phyloP scores from a whole-genome alignment of 1,284 basidiomycete species.

The Golubevia pallescens region DNA sequence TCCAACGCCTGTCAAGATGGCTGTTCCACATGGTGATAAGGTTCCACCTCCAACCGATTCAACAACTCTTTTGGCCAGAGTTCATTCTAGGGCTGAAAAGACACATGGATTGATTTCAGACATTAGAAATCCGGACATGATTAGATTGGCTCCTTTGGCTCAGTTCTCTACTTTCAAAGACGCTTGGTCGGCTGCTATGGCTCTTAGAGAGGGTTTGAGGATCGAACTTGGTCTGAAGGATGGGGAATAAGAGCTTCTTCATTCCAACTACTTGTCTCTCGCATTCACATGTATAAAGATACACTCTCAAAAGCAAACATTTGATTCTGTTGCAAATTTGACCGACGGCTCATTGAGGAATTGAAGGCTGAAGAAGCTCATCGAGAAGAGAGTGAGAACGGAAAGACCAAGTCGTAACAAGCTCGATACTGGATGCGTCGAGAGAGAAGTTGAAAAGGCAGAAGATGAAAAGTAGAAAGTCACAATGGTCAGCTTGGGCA shows the following conservation, averaged over 20 bases:
- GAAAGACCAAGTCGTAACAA: too few relatives aligned
- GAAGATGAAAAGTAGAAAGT: too few relatives aligned
- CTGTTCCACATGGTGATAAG: conserved; percentile 13
- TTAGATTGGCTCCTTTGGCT: conserved; percentile 53
- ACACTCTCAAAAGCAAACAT: too few relatives aligned
- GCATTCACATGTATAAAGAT: too few relatives aligned
- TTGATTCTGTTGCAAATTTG: too few relatives aligned
- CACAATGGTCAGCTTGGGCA: too few relatives aligned
- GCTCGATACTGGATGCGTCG: too few relatives aligned
- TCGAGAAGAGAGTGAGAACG: too few relatives aligned
- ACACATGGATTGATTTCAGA: conserved; percentile 43
- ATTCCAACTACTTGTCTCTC: too few relatives aligned
- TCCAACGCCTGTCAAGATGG: not conserved
- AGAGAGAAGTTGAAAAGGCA: too few relatives aligned
- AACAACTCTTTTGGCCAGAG: conserved; percentile 33
- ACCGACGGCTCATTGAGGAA: too few relatives aligned
- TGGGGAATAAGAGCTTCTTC: not conserved
- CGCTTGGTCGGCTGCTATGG: conserved; percentile 46
- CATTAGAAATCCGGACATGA: conserved; percentile 50
- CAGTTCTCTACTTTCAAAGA: conserved; percentile 48
- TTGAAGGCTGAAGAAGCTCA: too few relatives aligned
- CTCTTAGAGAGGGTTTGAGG: conserved; percentile 24
- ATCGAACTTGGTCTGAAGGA: conserved; percentile 17
- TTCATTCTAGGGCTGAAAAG: conserved; percentile 37
- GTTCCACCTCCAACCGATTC: conserved; percentile 41